These are phyloP conservation scores for Phytopythium chamaehyphon DNA, from an alignment of 352 stramenopile genomes.

Conservation along the genomic window DNA sequence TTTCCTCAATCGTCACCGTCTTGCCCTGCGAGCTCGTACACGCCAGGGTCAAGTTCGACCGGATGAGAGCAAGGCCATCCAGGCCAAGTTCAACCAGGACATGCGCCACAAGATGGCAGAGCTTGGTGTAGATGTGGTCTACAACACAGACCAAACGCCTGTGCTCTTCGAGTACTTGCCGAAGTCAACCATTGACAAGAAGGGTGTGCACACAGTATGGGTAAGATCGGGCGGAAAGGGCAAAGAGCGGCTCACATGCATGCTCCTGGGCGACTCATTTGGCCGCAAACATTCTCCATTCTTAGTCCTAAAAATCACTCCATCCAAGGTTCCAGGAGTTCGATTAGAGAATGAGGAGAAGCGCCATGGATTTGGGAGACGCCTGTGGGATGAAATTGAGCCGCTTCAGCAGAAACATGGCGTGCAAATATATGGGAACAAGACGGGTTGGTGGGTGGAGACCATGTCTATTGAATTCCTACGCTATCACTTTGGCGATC, in stretches of 20 bases:
- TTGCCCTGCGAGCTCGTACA: background rate
- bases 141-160: conserved; percentile 9
- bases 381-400: background rate
- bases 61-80: background rate
- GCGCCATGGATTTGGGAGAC: conserved; percentile 14
- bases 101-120: background rate
- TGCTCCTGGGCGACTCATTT: conserved; percentile 11
- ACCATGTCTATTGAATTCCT: conserved; percentile 18
- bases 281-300: conserved; percentile 22
- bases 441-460: conserved; percentile 18
- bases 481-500: conserved; percentile 19
- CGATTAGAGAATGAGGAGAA: conserved; percentile 12
- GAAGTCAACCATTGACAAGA: conserved; percentile 4
- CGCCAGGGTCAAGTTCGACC: background rate
- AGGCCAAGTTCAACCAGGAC: background rate
- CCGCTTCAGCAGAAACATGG: background rate
- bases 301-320: conserved; percentile 14
- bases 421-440: conserved; percentile 19
- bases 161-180: conserved; percentile 13
- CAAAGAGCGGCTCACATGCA: conserved; percentile 11
- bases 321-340: conserved; percentile 4
- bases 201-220: conserved; percentile 5
- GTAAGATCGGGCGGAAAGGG: conserved; percentile 3
- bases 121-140: background rate
- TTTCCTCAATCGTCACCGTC: background rate